Conservation (phyloP, 2,329 filamentous ascomycete genomes). For the Neonectria neomacrospora region DNA sequence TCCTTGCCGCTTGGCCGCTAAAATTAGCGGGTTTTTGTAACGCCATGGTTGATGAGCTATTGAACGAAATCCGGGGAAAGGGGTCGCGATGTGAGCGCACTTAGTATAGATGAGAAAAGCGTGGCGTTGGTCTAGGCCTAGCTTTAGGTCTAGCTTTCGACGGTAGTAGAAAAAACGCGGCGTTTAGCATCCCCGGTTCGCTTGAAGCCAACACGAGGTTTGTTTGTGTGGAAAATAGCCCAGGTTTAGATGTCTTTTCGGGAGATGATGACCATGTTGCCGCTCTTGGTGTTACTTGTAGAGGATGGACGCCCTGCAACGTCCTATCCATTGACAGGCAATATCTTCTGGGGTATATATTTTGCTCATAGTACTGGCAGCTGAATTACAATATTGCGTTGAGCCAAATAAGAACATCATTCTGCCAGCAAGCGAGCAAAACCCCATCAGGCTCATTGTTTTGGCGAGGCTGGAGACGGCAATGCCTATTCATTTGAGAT, state of each 20-base stretch:
- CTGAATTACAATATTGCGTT: not conserved
- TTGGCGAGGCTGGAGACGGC: not conserved
- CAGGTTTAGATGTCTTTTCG: not conserved
- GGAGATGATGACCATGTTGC: not conserved
- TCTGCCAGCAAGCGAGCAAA: not conserved
- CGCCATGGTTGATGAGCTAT: conserved; percentile 7
- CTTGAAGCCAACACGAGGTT: not conserved
- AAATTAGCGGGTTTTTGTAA: conserved; percentile 32
- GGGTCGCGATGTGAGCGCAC: conserved; percentile 17
- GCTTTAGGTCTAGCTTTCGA: not conserved
- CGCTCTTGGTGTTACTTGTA: not conserved
- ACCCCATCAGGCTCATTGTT: too few relatives aligned
- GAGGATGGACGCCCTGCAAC: not conserved
- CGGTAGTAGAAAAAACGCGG: not conserved
- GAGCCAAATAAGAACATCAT: too few relatives aligned
- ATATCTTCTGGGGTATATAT: not conserved
- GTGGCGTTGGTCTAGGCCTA: not conserved
- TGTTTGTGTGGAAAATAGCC: not conserved
- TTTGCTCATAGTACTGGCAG: not conserved
- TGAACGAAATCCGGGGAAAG: conserved; percentile 18
- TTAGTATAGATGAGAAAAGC: conserved; percentile 23
- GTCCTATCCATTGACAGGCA: not conserved
- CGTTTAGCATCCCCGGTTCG: not conserved
- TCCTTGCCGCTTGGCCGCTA: conserved; percentile 11
- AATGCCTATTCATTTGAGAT: conserved; percentile 12